Evolutionary conservation across 345 rosid species (phyloP), one percentile per base, ranked within the genome.

Genomic region (Salix suchowensis): DNA sequence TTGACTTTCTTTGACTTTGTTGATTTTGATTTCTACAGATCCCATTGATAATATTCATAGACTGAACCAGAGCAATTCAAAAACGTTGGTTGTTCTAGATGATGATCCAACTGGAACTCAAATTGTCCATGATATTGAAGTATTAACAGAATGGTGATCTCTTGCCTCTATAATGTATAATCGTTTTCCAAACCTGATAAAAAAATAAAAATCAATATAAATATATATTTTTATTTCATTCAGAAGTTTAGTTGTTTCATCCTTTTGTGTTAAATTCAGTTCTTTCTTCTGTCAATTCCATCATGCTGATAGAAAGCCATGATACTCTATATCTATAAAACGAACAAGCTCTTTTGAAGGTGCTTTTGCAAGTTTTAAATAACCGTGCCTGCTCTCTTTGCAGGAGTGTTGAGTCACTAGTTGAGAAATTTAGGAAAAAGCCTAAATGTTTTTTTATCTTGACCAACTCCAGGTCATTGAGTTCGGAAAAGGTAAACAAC

Each of bases 51-150:
- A 90, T 78, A 89, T 91, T 79, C 87, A 70, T 54, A 82, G 72
- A 79, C 80, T 95, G 77, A 91, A 91, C 68, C 84, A 77, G 82
- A 88, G 77, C 46, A 90, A 84, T 77, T 87, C 88, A 30, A 95
- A 89, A 82, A 90, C 94, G 6, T 78, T 95, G 84, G 93, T 92
- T 71, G 98, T 95, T 78, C 91, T 95, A 80, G 98, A 95, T 82
- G 98, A 95, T 82, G 97, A 95, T 83, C 97, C 98, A 78, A 92
- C 98, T 37, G 97, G 98, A 82, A 95, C 98, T 68, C 98, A 95
- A 85, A 95, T 97, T n/a, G 97, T 95, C 84, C 96, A 92, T 79
- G 93, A 88, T 54, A 90, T 92, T 74, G 98, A 95, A 87, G 98
- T 95, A 74, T 81, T 95, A 78, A 95, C 97, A 48, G 98, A 95